Evolutionary conservation across 1,284 basidiomycete genomes (phyloP).

Genomic region (Moesziomyces sp.): DNA sequence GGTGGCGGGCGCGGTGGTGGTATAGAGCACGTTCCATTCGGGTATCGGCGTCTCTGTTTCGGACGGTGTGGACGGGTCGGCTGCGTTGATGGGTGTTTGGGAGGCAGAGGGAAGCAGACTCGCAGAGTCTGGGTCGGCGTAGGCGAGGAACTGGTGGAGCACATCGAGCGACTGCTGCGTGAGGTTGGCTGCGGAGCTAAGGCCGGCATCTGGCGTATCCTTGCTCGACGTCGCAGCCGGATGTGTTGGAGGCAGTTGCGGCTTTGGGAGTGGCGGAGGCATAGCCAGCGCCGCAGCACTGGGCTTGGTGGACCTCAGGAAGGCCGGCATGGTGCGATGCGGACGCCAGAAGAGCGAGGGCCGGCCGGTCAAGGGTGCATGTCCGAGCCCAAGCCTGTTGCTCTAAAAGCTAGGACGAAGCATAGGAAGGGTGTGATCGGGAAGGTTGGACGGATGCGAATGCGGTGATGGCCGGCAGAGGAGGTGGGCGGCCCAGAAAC

Average conservation of each 20-base stretch:
- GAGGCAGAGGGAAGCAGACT: slow-evolving; percentile 24
- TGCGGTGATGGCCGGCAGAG: no score
- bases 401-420: background rate
- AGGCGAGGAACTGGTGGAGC: slow-evolving; percentile 43
- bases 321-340: slow-evolving; percentile 10
- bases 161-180: slow-evolving; percentile 36
- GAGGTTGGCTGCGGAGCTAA: slow-evolving; percentile 22
- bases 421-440: background rate
- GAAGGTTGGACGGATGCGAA: no score
- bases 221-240: background rate
- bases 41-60: slow-evolving; percentile 45
- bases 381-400: background rate
- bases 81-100: slow-evolving; percentile 7
- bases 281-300: slow-evolving; percentile 8
- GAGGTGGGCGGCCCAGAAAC: no score
- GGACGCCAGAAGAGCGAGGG: background rate
- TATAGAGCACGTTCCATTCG: slow-evolving; percentile 52
- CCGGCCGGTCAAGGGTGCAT: background rate
- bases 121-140: slow-evolving; percentile 41
- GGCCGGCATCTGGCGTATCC: background rate
- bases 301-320: slow-evolving; percentile 22
- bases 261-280: slow-evolving; percentile 6
- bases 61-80: slow-evolving; percentile 18
- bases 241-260: background rate
- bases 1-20: slow-evolving; percentile 26